Conservation (phyloP, 345 rosid species). For the Dipteronia sinensis region DNA sequence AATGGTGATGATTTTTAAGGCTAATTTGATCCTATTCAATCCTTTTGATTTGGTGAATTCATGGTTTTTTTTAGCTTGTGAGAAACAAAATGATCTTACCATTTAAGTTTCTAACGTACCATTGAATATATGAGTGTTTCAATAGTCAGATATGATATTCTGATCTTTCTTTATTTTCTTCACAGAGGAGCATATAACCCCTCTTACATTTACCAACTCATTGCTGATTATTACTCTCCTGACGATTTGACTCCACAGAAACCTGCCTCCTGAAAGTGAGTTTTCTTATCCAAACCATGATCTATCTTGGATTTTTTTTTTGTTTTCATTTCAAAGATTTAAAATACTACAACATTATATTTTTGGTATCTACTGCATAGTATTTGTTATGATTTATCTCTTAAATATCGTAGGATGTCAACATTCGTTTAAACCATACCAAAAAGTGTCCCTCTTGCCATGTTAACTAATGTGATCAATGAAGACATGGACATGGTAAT, state of each 20-base stretch:
- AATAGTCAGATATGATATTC: not conserved
- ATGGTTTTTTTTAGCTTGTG: not conserved
- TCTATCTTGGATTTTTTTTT: not conserved
- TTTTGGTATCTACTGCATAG: no score
- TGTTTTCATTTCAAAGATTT: not conserved
- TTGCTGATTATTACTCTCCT: constrained; percentile 44
- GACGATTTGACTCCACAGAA: constrained; percentile 37
- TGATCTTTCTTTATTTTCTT: constrained; percentile 8
- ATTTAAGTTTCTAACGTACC: not conserved
- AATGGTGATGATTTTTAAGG: no score
- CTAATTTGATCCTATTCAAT: no score
- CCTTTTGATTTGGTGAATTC: not conserved
- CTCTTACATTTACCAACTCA: constrained; percentile 52
- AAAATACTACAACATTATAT: no score
- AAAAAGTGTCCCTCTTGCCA: not conserved
- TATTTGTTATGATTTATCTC: no score
- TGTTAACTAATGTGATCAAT: not conserved
- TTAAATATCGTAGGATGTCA: not conserved
- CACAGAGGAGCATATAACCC: constrained; percentile 66
- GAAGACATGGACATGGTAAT: not conserved
- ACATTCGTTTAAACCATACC: no score
- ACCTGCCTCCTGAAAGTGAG: constrained; percentile 1
- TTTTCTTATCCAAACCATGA: not conserved
- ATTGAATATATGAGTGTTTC: not conserved
- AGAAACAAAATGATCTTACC: not conserved